Percentiles rank a stretch among this genome's conserved stretches.
Conservation (phyloP, 768 basidiomycete genomes). For the Leccinum broughii region DNA sequence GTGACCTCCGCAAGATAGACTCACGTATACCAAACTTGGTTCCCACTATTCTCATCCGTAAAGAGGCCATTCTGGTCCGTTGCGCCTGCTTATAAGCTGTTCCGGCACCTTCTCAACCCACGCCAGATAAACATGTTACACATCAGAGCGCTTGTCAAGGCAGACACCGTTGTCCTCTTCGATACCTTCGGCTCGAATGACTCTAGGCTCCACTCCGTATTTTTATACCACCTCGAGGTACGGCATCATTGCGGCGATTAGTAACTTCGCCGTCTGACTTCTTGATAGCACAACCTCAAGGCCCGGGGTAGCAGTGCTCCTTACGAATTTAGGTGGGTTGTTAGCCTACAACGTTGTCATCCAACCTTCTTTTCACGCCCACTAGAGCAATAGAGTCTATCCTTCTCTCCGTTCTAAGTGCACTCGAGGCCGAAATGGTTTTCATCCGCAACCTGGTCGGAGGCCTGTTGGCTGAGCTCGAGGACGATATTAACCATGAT, state of each 20-base stretch:
- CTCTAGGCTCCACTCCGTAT: constrained; percentile 82
- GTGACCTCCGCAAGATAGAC: constrained; percentile 97
- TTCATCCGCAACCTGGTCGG: constrained; percentile 91
- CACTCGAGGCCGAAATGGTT: constrained; percentile 94
- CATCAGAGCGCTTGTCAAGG: constrained; percentile 92
- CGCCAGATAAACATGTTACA: constrained; percentile 88
- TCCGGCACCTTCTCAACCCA: constrained; percentile 14
- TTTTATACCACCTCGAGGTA: constrained; percentile 86
- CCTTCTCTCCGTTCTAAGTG: constrained; percentile 86
- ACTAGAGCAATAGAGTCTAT: constrained; percentile 91
- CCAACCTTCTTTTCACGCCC: constrained; percentile 16
- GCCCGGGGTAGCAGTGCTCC: constrained; percentile 66
- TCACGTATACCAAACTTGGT: constrained; percentile 92
- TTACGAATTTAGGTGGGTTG: constrained; percentile 80
- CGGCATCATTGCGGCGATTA: constrained; percentile 19
- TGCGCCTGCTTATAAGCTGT: background rate
- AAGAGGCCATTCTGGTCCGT: constrained; percentile 82
- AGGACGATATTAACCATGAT: constrained; percentile 94
- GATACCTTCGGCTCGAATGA: constrained; percentile 89
- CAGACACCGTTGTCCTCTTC: constrained; percentile 88
- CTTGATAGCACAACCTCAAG: constrained; percentile 77
- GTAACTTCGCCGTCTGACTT: constrained; percentile 11
- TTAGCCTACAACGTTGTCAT: constrained; percentile 16
- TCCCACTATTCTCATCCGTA: constrained; percentile 88
- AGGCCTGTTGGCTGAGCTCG: constrained; percentile 87